A percentile compares a stretch with the other conserved stretches of the same genome.
Evolutionary conservation across 805 yeast genomes (phyloP).

Genomic region (Torulaspora gathmanii): DNA sequence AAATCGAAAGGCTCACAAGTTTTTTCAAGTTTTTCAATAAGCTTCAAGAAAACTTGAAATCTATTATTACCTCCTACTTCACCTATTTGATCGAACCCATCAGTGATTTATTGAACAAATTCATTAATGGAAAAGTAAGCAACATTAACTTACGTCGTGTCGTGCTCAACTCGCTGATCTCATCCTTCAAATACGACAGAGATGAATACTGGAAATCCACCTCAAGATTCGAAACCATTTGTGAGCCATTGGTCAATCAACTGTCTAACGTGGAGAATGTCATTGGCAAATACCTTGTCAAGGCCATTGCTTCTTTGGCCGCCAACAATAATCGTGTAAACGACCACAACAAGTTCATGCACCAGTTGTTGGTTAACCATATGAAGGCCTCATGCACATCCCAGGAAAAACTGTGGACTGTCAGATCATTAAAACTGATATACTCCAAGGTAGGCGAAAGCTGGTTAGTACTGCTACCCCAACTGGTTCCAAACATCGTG

Average conservation of each 20-base stretch:
- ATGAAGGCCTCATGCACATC: conserved; percentile 59
- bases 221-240: conserved; percentile 72
- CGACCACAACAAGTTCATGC: conserved; percentile 70
- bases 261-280: conserved; percentile 61
- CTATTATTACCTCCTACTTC: conserved; percentile 83
- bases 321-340: conserved; percentile 62
- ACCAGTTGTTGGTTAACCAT: conserved; percentile 56
- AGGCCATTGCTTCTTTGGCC: conserved; percentile 72
- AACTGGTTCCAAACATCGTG: conserved; percentile 90
- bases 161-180: conserved; percentile 63
- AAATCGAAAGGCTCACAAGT: conserved; percentile 57
- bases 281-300: conserved; percentile 76
- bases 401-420: conserved; percentile 72
- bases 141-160: conserved; percentile 64
- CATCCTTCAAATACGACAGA: conserved; percentile 83
- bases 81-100: conserved; percentile 81
- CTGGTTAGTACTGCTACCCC: conserved; percentile 89
- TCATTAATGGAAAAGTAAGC: conserved; percentile 40
- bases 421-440: conserved; percentile 69
- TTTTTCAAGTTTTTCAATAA: conserved; percentile 84
- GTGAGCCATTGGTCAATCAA: conserved; percentile 60
- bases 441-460: conserved; percentile 91
- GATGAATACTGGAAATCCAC: conserved; percentile 94
- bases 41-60: conserved; percentile 75
- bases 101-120: conserved; percentile 49